Evolutionary conservation across 73 alveolate species (phyloP), one percentile per base, ranked within the genome.

Genomic region (Symbiodinium natans): DNA sequence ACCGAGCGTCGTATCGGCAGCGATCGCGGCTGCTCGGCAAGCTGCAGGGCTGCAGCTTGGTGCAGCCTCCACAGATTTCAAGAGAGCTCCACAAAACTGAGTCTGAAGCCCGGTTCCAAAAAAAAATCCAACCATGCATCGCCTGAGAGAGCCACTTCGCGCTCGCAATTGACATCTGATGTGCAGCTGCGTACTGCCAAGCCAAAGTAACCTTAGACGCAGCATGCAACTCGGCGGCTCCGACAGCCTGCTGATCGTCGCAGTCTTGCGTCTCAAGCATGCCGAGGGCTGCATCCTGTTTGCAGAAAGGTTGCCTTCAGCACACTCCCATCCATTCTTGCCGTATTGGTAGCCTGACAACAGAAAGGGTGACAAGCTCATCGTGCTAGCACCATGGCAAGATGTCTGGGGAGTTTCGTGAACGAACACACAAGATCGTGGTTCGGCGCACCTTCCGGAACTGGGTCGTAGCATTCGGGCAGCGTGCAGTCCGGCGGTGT

Each of bases 391-490:
- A n/a, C n/a, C n/a, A n/a, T n/a, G n/a, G n/a, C n/a, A n/a, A n/a
- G n/a, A n/a, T n/a, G n/a, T n/a, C n/a, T n/a, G n/a, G n/a, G n/a
- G n/a, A n/a, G n/a, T n/a, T n/a, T n/a, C n/a, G n/a, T n/a, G n/a
- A n/a, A n/a, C n/a, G n/a, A n/a, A n/a, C n/a, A n/a, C n/a, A n/a
- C n/a, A n/a, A n/a, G n/a, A n/a, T n/a, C n/a, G n/a, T n/a, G n/a
- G n/a, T n/a, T n/a, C n/a, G n/a, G 27, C 83, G 23, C 43, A 31
- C 95, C 95, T 89, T 83, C 74, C 0, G 95, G 95, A n/a, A 89
- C 95, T 1, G 95, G 95, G n/a, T 89, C 95, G 40, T 89, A 89
- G 73, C 95, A 89, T 59, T 89, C 95, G 27, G 95, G 86, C 73
- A 89, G 33, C n/a, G 1, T 27, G 56, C 95, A 89, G 38, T 9